phyloP scores from a whole-genome alignment of 2,329 filamentous ascomycete species.

The Sclerotinia borealis region DNA sequence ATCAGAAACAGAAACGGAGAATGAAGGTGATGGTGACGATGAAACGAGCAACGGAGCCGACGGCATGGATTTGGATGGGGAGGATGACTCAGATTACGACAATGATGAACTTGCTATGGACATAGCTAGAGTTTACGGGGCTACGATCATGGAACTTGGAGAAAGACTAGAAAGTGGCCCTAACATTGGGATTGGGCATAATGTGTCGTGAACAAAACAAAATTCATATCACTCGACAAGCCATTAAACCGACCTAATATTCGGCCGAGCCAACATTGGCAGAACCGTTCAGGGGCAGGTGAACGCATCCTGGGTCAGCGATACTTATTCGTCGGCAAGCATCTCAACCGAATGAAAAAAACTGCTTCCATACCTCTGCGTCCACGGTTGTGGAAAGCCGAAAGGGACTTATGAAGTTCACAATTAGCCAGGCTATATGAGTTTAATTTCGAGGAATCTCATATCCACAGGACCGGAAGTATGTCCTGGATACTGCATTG shows the following conservation, averaged over 20 bases:
- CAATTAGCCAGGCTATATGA: not conserved
- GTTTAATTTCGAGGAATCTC: not conserved
- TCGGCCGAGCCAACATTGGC: not conserved
- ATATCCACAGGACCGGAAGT: not conserved
- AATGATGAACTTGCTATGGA: constrained; percentile 60
- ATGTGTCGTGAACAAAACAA: not conserved
- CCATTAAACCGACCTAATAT: not conserved
- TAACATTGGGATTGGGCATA: constrained; percentile 2
- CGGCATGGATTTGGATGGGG: constrained; percentile 31
- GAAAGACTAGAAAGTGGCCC: constrained; percentile 48
- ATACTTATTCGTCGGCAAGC: not conserved
- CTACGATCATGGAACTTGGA: constrained; percentile 68
- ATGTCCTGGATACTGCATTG: not conserved
- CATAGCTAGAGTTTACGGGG: constrained; percentile 71
- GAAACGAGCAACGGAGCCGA: constrained; percentile 30
- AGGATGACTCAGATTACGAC: constrained; percentile 34
- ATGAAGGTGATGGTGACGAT: constrained; percentile 31
- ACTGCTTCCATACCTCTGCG: not conserved
- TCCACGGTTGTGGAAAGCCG: not conserved
- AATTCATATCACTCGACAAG: not conserved
- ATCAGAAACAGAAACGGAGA: constrained; percentile 34
- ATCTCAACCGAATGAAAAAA: not conserved
- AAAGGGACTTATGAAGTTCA: not conserved
- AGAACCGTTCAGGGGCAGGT: not conserved
- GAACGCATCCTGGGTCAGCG: not conserved